Conservation (phyloP, 139 green algal genomes). For the Pleodorina starrii region DNA sequence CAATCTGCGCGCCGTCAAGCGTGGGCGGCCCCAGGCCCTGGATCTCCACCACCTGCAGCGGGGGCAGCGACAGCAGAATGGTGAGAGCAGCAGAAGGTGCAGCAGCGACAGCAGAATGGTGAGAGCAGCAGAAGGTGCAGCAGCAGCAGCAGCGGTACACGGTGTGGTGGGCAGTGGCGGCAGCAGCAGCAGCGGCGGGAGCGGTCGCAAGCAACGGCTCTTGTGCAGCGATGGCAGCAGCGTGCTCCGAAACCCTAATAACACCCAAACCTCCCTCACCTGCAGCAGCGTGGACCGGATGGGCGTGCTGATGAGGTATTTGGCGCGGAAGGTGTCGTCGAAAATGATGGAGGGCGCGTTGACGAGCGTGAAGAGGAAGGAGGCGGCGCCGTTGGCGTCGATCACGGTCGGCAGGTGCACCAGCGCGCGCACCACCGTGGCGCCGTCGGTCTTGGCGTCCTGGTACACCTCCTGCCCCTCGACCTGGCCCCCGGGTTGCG, state of each 20-base stretch:
- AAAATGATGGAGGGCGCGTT: conserved; percentile 38
- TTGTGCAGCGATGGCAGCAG: neutral
- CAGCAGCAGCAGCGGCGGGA: neutral
- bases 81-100: neutral
- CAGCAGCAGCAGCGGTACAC: neutral
- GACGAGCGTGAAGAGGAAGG: conserved; percentile 37
- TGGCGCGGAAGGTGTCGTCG: neutral
- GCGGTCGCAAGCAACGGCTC: neutral
- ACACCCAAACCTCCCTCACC: neutral
- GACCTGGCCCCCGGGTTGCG: neutral
- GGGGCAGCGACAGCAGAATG: neutral
- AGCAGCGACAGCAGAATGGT: neutral
- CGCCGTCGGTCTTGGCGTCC: neutral
- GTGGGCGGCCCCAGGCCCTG: neutral
- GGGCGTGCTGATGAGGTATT: neutral
- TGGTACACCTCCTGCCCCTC: conserved; percentile 1
- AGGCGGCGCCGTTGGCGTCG: neutral
- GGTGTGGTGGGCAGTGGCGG: neutral
- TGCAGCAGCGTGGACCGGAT: neutral
- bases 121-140: neutral
- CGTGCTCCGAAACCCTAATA: neutral
- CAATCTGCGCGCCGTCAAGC: neutral
- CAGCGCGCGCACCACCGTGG: neutral
- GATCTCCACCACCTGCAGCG: neutral
- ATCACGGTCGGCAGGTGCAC: neutral